Conservation (phyloP, 495 filamentous ascomycete genomes). For the Opeltia flavorubescens region DNA sequence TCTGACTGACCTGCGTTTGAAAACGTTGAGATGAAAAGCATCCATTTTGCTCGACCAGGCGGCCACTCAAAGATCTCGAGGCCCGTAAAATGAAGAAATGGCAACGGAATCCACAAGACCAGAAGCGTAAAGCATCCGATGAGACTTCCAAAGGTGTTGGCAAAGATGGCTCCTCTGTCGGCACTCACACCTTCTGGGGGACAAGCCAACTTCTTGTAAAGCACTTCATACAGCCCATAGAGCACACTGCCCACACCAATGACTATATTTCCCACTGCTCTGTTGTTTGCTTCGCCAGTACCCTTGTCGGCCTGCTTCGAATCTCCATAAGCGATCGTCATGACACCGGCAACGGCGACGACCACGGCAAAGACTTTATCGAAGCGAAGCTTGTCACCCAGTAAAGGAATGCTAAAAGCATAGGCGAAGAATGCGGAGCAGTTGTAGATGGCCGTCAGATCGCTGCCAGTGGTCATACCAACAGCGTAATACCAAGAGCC, state of each 20-base stretch:
- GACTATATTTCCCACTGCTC: constrained; percentile 72
- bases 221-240: constrained; percentile 92
- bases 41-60: constrained; percentile 56
- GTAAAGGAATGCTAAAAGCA: constrained; percentile 77
- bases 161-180: constrained; percentile 76
- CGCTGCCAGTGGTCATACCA: constrained; percentile 76
- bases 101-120: constrained; percentile 86
- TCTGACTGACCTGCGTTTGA: constrained; percentile 60
- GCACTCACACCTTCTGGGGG: constrained; percentile 78
- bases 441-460: constrained; percentile 97
- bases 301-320: constrained; percentile 32
- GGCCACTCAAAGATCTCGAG: constrained; percentile 75
- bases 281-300: constrained; percentile 36
- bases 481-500: constrained; percentile 95
- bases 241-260: constrained; percentile 88
- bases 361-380: constrained; percentile 74
- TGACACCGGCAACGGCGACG: constrained; percentile 75
- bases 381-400: constrained; percentile 65
- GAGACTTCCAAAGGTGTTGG: constrained; percentile 75
- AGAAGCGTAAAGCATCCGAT: constrained; percentile 73
- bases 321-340: constrained; percentile 88
- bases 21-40: constrained; percentile 65
- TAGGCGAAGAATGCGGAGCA: constrained; percentile 98
- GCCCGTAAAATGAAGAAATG: constrained; percentile 62
- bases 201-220: constrained; percentile 87